A percentile compares a stretch with the other conserved stretches of the same genome.
phyloP scores from a whole-genome alignment of 1,139 yeast species.

The Geotrichum restrictum region DNA sequence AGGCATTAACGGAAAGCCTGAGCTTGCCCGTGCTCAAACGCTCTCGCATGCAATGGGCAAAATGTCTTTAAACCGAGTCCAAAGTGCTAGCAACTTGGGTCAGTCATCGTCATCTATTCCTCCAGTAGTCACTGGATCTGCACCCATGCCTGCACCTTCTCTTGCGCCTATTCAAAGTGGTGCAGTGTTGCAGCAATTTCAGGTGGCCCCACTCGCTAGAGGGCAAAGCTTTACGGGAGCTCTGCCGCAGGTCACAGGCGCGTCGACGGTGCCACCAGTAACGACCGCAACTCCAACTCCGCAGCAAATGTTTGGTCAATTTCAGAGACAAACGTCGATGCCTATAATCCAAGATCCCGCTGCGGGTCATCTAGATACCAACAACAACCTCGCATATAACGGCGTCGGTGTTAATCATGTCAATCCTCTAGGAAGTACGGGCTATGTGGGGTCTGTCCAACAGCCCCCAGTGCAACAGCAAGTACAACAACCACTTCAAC shows the following conservation, averaged over 20 bases:
- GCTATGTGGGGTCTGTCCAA: not conserved
- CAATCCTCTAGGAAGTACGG: not conserved
- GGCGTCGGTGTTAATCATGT: not conserved
- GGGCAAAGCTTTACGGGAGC: too few species aligned
- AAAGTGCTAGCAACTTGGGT: conserved; percentile 2
- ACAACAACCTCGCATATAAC: not conserved
- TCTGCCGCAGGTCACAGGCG: not conserved
- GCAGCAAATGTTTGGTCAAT: conserved; percentile 6
- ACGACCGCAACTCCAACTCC: not conserved
- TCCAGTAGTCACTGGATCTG: conserved; percentile 1
- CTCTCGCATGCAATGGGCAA: conserved; percentile 16
- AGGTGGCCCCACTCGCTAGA: not conserved
- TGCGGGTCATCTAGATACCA: conserved; percentile 1
- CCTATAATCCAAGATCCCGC: conserved; percentile 9
- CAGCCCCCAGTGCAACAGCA: not conserved
- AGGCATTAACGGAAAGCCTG: conserved; percentile 1
- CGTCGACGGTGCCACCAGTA: too few species aligned
- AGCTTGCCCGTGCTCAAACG: conserved; percentile 16
- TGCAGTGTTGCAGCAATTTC: not conserved
- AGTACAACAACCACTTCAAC: conserved; percentile 1
- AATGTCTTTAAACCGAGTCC: conserved; percentile 10
- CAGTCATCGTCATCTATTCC: not conserved
- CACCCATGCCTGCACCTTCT: not conserved
- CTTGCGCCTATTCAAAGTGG: conserved; percentile 1
- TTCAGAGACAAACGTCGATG: conserved; percentile 11